Evolutionary conservation across 2,329 filamentous ascomycete genomes (phyloP).

Genomic region (Xylaria hypoxylon): DNA sequence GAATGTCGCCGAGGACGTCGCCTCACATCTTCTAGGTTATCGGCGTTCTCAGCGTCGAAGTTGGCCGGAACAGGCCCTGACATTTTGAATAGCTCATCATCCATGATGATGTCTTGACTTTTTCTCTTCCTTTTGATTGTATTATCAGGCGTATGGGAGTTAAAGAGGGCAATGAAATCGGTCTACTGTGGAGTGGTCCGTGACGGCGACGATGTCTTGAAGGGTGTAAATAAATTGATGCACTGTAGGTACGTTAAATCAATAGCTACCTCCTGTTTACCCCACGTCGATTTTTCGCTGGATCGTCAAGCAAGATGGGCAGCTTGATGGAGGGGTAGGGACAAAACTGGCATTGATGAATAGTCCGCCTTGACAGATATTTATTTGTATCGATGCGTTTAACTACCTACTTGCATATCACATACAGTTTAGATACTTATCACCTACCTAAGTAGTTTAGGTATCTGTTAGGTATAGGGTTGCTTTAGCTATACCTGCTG

Average conservation of each 20-base stretch:
- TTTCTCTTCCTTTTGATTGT: neutral
- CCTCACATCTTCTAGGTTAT: constrained; percentile 50
- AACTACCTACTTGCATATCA: too few species aligned
- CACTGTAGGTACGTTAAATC: too few species aligned
- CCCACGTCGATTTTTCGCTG: constrained; percentile 19
- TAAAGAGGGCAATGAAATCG: neutral
- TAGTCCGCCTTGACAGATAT: too few species aligned
- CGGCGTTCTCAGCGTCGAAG: constrained; percentile 60
- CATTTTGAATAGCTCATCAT: constrained; percentile 46
- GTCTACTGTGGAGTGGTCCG: neutral
- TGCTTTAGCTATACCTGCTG: too few species aligned
- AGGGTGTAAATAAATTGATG: too few species aligned
- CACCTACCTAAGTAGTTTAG: too few species aligned
- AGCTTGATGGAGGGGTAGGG: constrained; percentile 21
- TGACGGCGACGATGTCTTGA: neutral
- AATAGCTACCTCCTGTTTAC: neutral
- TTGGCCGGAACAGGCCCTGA: constrained; percentile 56
- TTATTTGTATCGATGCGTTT: too few species aligned
- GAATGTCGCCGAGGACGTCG: neutral
- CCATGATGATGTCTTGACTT: constrained; percentile 41
- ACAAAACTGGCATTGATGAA: too few species aligned
- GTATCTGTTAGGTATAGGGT: too few species aligned
- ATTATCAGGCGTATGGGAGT: neutral
- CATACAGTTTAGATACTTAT: too few species aligned
- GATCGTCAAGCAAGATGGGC: constrained; percentile 10